Base-by-base conservation (phyloP, 2,329 filamentous ascomycete genomes). In the Neofusicoccum parvum region DNA sequence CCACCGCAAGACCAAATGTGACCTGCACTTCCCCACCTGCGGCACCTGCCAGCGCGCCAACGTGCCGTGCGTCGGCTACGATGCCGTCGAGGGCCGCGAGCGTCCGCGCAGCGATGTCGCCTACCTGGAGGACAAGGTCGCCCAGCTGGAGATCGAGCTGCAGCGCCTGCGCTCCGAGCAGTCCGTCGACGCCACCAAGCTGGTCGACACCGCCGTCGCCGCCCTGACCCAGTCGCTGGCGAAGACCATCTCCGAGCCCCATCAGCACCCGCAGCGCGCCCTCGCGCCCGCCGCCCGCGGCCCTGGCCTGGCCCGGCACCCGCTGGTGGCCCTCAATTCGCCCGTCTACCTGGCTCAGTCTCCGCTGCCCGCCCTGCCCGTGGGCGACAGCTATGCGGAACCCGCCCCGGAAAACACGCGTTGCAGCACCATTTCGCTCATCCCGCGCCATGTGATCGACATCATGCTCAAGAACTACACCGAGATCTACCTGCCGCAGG, bases 391-490 rank as follows among this genome's bases (percentile, higher is more conserved):
- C 9, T 15, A 37, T 6, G 32, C 17, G 2, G 17, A 11, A 14
- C 34, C 43, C 20, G 32, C n/a, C 11, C 37, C 45, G 5, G 51
- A 32, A 4, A 49, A 39, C 32, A 65, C 51, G 20, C 51, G 53
- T 6, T 50, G 43, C 43, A 65, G 63, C 51, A 65, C 63, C 20
- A 65, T 65, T 10, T 59, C 51, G 10, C 53, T 65, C 9, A 65
- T 65, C 36, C 63, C 63, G 6, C 63, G 63, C 32, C 53, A 65
- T 49, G 51, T 65, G 20, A 59, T 65, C 20, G 63, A 65, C 45
- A 65, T 65, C 37, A 65, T 65, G 63, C 63, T 65, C 43, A 58
- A 58, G 23, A 65, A 65, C 12, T 65, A 65, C 43, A 59, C 53
- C 11, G 63, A 65, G 2, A 50, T 58, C 34, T 65, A 65, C 45